Percentiles rank a stretch among this genome's conserved stretches.
phyloP scores from a whole-genome alignment of 345 rosid genomes.

The Gossypioides kirkii region DNA sequence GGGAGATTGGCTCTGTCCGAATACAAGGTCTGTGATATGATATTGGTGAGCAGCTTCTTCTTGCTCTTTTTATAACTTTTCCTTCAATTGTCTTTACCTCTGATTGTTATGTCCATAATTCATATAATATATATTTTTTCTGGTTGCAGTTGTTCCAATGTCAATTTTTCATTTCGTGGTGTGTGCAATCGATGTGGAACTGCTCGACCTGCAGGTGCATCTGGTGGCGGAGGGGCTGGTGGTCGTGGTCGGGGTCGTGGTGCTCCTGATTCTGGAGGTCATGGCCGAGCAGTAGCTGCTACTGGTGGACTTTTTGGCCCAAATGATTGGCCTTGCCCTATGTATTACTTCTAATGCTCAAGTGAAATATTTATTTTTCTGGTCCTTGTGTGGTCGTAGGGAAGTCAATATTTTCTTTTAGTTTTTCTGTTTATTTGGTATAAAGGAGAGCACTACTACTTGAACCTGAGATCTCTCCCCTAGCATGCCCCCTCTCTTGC shows the following conservation, averaged over 20 bases:
- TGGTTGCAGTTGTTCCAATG: slow-evolving; percentile 83
- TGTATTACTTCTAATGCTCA: slow-evolving; percentile 50
- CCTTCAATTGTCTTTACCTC: background rate
- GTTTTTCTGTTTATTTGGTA: background rate
- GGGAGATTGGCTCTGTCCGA: slow-evolving; percentile 97
- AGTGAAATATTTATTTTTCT: background rate
- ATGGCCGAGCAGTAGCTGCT: slow-evolving; percentile 48
- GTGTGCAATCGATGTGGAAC: slow-evolving; percentile 97
- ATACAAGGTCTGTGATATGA: slow-evolving; percentile 99
- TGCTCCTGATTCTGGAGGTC: slow-evolving; percentile 43
- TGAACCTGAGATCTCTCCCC: background rate
- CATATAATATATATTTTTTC: slow-evolving; percentile 14
- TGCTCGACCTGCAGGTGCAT: slow-evolving; percentile 87
- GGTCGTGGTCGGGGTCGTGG: slow-evolving; percentile 88
- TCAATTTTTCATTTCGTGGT: slow-evolving; percentile 97
- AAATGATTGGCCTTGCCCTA: slow-evolving; percentile 99
- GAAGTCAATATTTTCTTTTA: background rate
- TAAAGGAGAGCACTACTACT: background rate
- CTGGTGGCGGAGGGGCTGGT: slow-evolving; percentile 63
- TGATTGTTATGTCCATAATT: slow-evolving; percentile 8
- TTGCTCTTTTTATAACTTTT: slow-evolving; percentile 42
- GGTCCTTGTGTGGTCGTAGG: background rate
- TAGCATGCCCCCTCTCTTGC: background rate
- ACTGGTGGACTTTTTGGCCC: slow-evolving; percentile 91
- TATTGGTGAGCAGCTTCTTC: slow-evolving; percentile 97